These are phyloP conservation scores for Rhododendron griersonianum DNA, from an alignment of 148 eudicot genomes.

Conservation along the genomic window DNA sequence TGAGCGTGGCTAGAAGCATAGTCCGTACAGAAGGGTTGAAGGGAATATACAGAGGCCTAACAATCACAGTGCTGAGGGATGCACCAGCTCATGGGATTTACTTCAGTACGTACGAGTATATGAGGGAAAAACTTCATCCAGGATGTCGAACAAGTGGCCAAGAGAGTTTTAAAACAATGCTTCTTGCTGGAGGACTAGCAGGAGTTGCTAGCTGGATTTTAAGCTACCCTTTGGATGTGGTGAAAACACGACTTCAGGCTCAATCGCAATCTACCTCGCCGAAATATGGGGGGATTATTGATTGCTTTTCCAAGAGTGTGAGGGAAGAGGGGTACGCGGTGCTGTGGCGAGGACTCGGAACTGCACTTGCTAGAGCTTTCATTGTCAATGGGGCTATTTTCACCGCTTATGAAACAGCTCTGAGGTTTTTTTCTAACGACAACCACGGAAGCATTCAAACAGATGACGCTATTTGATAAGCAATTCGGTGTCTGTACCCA, in stretches of 20 bases:
- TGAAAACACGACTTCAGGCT: constrained; percentile 75
- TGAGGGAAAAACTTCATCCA: constrained; percentile 72
- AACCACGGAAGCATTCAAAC: constrained; percentile 27
- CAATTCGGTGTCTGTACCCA: not conserved
- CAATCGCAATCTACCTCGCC: constrained; percentile 28
- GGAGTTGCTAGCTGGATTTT: constrained; percentile 81
- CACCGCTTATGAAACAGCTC: constrained; percentile 73
- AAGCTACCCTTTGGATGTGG: constrained; percentile 84
- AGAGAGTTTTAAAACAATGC: constrained; percentile 69
- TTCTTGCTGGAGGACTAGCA: constrained; percentile 83
- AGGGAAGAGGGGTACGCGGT: constrained; percentile 59
- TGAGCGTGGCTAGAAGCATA: constrained; percentile 48
- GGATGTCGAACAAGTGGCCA: constrained; percentile 73
- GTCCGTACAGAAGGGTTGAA: constrained; percentile 45
- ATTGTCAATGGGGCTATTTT: constrained; percentile 87
- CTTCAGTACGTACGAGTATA: constrained; percentile 74
- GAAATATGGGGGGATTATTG: constrained; percentile 60
- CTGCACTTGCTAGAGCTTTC: constrained; percentile 76
- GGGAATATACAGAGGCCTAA: constrained; percentile 74
- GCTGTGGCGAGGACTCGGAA: constrained; percentile 77
- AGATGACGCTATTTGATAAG: constrained; percentile 24
- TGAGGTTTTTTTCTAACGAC: constrained; percentile 48
- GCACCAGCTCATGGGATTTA: constrained; percentile 82
- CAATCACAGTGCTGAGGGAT: constrained; percentile 73
- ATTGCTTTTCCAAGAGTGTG: constrained; percentile 64